These are phyloP conservation scores for Lumnitzera littorea DNA, from an alignment of 345 rosid species.

Conservation along the genomic window DNA sequence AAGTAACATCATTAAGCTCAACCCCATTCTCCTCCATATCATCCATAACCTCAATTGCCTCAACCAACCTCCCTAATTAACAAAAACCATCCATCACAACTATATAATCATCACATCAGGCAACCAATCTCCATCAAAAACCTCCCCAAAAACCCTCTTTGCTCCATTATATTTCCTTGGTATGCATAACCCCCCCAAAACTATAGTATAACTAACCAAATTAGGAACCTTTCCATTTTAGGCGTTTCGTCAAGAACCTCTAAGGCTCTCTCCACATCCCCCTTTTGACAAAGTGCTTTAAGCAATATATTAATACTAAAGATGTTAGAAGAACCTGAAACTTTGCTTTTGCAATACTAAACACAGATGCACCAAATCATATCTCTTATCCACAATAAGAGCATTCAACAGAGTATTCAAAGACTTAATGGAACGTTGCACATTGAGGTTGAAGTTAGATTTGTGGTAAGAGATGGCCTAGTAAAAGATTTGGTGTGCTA, in stretches of 20 bases:
- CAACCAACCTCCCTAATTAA: slow-evolving; percentile 50
- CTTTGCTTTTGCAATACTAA: slow-evolving; percentile 38
- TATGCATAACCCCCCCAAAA: slow-evolving; percentile 60
- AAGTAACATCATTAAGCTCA: slow-evolving; percentile 76
- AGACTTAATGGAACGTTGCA: slow-evolving; percentile 62
- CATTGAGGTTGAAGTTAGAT: slow-evolving; percentile 45
- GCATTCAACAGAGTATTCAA: slow-evolving; percentile 71
- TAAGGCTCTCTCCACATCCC: slow-evolving; percentile 50
- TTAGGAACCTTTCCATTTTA: slow-evolving; percentile 65
- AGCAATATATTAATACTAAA: slow-evolving; percentile 64
- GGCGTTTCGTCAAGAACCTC: slow-evolving; percentile 83
- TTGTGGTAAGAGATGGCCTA: slow-evolving; percentile 67
- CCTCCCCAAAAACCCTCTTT: slow-evolving; percentile 46
- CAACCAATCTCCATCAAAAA: slow-evolving; percentile 72
- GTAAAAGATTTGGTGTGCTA: slow-evolving; percentile 76
- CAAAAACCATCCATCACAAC: slow-evolving; percentile 78
- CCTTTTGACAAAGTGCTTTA: slow-evolving; percentile 55
- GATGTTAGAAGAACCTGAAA: slow-evolving; percentile 63
- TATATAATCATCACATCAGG: slow-evolving; percentile 71
- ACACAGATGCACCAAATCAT: slow-evolving; percentile 49
- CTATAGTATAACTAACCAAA: slow-evolving; percentile 64
- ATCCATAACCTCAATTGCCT: slow-evolving; percentile 80
- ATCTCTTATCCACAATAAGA: slow-evolving; percentile 57
- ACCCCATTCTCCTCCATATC: slow-evolving; percentile 73
- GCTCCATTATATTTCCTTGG: slow-evolving; percentile 61